phyloP scores from a whole-genome alignment of 352 stramenopile species.

The Phytophthora aleatoria region DNA sequence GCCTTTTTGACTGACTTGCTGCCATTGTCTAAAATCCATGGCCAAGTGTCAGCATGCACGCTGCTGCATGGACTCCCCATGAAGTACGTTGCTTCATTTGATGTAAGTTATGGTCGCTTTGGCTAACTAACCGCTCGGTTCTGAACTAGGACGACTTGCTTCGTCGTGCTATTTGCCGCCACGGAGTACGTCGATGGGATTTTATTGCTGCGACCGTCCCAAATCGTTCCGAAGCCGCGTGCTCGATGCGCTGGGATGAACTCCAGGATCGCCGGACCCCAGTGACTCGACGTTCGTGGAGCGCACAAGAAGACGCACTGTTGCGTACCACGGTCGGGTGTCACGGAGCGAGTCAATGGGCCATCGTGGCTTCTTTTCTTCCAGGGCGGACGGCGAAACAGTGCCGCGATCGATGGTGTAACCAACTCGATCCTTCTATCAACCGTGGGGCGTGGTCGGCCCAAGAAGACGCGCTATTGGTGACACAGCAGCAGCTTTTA shows the following conservation, averaged over 20 bases:
- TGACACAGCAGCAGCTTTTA: conserved; percentile 32
- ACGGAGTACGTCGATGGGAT: conserved; percentile 31
- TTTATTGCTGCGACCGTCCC: conserved; percentile 13
- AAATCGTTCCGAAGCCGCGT: conserved; percentile 18
- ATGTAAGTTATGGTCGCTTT: not conserved
- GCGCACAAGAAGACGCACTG: conserved; percentile 44
- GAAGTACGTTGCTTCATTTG: conserved; percentile 9
- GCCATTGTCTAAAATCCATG: conserved; percentile 4
- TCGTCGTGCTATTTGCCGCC: conserved; percentile 11
- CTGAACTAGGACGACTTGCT: conserved; percentile 24
- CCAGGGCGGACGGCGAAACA: conserved; percentile 70
- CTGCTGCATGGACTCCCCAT: conserved; percentile 10
- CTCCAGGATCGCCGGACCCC: conserved; percentile 40
- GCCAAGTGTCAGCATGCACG: not conserved
- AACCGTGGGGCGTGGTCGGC: conserved; percentile 40
- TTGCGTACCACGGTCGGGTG: conserved; percentile 43
- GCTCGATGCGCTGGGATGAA: conserved; percentile 43
- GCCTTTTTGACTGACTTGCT: no score
- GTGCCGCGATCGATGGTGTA: conserved; percentile 61
- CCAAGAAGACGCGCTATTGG: conserved; percentile 43
- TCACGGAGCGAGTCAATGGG: conserved; percentile 58
- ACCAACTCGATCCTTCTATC: conserved; percentile 49
- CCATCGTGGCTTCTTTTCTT: conserved; percentile 62
- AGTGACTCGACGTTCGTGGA: conserved; percentile 46
- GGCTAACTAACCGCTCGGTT: not conserved